Percentiles rank a stretch among this genome's conserved stretches.
Conservation (phyloP, 192 early-diverging fungal genomes). For the Martensiomyces pterosporus region DNA sequence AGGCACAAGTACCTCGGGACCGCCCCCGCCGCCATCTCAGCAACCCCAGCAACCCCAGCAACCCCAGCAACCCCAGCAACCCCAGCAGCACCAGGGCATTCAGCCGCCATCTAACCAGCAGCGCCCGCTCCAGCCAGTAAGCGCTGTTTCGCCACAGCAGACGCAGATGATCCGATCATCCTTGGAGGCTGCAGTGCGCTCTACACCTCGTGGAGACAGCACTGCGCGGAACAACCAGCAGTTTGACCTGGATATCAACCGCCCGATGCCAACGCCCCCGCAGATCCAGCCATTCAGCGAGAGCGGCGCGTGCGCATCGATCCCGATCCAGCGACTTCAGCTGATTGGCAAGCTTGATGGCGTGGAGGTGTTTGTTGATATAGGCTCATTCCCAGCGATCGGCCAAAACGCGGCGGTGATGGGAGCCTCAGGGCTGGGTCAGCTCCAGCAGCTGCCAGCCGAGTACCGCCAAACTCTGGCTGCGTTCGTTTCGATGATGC, state of each 20-base stretch:
- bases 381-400: not conserved
- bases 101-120: not conserved
- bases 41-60: too few species aligned
- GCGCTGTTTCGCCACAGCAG: not conserved
- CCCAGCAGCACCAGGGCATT: not conserved
- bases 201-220: not conserved
- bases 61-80: not conserved
- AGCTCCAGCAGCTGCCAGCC: not conserved
- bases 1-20: too few species aligned
- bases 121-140: not conserved
- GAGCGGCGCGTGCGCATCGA: not conserved
- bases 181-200: not conserved
- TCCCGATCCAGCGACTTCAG: not conserved
- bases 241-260: too few species aligned
- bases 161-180: not conserved
- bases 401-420: too few species aligned
- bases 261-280: not conserved
- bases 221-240: not conserved
- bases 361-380: conserved; percentile 8
- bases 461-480: not conserved
- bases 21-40: too few species aligned
- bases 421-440: too few species aligned
- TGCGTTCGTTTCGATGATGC: not conserved
- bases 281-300: not conserved
- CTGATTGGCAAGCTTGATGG: conserved; percentile 1